These are phyloP conservation scores for Saccharomycopsis fermentans DNA, from an alignment of 805 yeast species.

Conservation along the genomic window DNA sequence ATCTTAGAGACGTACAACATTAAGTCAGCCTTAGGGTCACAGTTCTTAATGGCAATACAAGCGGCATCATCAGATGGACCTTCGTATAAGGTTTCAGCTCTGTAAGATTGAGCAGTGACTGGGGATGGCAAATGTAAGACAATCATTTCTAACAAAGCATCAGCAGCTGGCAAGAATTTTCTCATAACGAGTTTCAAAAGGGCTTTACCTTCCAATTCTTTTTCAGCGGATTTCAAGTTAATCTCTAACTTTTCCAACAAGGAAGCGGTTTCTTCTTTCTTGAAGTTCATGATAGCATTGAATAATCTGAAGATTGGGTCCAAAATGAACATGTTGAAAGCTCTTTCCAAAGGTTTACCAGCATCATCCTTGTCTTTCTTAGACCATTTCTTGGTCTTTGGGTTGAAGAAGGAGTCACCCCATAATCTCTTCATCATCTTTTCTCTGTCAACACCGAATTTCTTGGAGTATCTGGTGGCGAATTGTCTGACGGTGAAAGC, in stretches of 20 bases:
- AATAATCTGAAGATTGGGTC: slow-evolving; percentile 99
- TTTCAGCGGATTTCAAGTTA: slow-evolving; percentile 89
- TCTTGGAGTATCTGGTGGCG: slow-evolving; percentile 95
- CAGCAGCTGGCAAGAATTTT: slow-evolving; percentile 99
- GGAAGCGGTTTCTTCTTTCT: slow-evolving; percentile 91
- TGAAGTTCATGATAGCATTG: slow-evolving; percentile 96
- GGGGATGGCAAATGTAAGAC: slow-evolving; percentile 98
- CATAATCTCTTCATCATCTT: slow-evolving; percentile 99
- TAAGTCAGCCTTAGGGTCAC: slow-evolving; percentile 97
- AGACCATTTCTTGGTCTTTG: slow-evolving; percentile 99
- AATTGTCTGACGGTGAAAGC: slow-evolving; percentile 99
- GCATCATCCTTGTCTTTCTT: slow-evolving; percentile 92
- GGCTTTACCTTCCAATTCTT: slow-evolving; percentile 98
- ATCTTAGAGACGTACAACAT: slow-evolving; percentile 99
- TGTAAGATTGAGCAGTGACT: slow-evolving; percentile 97
- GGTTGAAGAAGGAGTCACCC: slow-evolving; percentile 99
- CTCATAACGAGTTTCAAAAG: slow-evolving; percentile 97
- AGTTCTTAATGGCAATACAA: slow-evolving; percentile 88
- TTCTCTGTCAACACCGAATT: slow-evolving; percentile 95
- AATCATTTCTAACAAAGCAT: slow-evolving; percentile 98
- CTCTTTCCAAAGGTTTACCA: slow-evolving; percentile 95
- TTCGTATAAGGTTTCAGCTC: slow-evolving; percentile 98
- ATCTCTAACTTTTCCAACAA: slow-evolving; percentile 92
- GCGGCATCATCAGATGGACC: slow-evolving; percentile 94
- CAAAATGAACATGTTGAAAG: slow-evolving; percentile 97